These are phyloP conservation scores for Erigeron philadelphicus DNA, from an alignment of 140 eudicot species.

Conservation along the genomic window DNA sequence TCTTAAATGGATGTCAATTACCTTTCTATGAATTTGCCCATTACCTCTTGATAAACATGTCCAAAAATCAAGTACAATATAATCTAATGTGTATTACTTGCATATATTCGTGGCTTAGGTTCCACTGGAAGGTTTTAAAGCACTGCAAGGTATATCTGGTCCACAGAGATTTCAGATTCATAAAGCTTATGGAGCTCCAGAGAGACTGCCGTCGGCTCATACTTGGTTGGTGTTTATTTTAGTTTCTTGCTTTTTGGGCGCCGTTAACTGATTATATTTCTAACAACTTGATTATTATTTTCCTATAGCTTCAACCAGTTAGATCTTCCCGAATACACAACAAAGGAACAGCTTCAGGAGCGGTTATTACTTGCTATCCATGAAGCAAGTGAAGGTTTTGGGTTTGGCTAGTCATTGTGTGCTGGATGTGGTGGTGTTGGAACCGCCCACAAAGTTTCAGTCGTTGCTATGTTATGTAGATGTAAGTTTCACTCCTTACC, in stretches of 20 bases:
- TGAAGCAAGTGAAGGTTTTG: constrained; percentile 99
- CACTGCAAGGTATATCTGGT: constrained; percentile 96
- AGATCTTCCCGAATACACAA: constrained; percentile 92
- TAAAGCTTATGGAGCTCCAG: constrained; percentile 98
- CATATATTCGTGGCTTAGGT: constrained; percentile 40
- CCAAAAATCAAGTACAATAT: no score
- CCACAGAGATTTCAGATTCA: constrained; percentile 95
- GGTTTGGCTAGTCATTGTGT: constrained; percentile 54
- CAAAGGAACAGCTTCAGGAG: constrained; percentile 92
- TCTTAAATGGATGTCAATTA: no score
- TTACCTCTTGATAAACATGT: no score
- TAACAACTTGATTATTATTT: neutral
- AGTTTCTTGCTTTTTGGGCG: neutral
- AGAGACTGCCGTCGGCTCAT: constrained; percentile 96
- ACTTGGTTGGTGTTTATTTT: constrained; percentile 59
- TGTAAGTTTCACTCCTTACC: constrained; percentile 33
- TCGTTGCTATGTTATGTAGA: constrained; percentile 39
- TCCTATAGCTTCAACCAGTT: constrained; percentile 70
- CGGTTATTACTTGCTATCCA: constrained; percentile 92
- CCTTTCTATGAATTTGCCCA: no score
- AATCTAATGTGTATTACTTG: neutral
- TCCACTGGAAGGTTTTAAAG: constrained; percentile 94
- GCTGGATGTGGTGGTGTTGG: constrained; percentile 7
- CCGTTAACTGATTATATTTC: neutral
- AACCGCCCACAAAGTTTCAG: constrained; percentile 19